phyloP scores from a whole-genome alignment of 2,329 filamentous ascomycete genomes.

The Monosporascus sp. region DNA sequence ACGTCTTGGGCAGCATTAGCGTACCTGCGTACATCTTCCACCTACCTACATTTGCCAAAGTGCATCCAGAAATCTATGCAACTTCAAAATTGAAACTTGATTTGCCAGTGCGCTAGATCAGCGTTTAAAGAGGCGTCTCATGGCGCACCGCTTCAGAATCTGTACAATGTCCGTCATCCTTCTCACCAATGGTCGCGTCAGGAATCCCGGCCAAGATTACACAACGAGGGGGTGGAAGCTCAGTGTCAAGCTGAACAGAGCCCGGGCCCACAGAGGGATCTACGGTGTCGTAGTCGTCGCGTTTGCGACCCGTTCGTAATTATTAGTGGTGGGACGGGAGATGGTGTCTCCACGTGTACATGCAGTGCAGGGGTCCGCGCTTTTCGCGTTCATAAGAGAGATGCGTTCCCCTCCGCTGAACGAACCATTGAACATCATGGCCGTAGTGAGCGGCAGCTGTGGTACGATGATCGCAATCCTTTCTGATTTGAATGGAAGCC shows the following conservation, averaged over 20 bases:
- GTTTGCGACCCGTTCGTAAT: neutral
- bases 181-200: slow-evolving; percentile 25
- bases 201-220: slow-evolving; percentile 8
- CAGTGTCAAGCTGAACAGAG: slow-evolving; percentile 1
- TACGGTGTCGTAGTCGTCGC: slow-evolving; percentile 6
- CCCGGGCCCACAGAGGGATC: neutral
- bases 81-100: slow-evolving; percentile 10
- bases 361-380: slow-evolving; percentile 13
- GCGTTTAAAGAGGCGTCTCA: slow-evolving; percentile 15
- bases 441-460: neutral
- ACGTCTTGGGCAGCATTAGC: neutral
- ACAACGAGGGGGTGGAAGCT: slow-evolving; percentile 7
- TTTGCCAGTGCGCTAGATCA: slow-evolving; percentile 7
- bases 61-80: slow-evolving; percentile 15
- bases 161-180: slow-evolving; percentile 6
- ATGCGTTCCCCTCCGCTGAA: slow-evolving; percentile 8
- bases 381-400: slow-evolving; percentile 23
- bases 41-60: slow-evolving; percentile 13
- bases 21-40: neutral
- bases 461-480: neutral
- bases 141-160: slow-evolving; percentile 7
- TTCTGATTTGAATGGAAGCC: neutral
- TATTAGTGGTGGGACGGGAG: slow-evolving; percentile 4
- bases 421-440: neutral
- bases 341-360: slow-evolving; percentile 23